A percentile compares a stretch with the other conserved stretches of the same genome.
Conservation (phyloP, 352 stramenopile genomes). For the Elongisporangium senticosum region DNA sequence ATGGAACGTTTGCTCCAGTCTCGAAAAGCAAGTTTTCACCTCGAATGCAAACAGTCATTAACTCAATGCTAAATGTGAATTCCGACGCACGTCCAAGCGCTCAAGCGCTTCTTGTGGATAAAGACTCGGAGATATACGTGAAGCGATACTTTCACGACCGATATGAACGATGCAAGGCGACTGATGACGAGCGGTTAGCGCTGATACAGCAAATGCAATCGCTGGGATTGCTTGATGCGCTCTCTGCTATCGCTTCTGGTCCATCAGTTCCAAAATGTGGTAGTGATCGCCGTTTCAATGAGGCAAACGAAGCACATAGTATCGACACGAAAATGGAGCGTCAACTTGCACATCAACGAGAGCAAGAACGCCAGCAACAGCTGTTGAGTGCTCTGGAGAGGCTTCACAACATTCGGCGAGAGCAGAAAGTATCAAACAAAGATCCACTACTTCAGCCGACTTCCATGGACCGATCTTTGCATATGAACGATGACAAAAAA, state of each 20-base stretch:
- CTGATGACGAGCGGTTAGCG: conserved; percentile 13
- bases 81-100: conserved; percentile 25
- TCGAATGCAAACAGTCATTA: conserved; percentile 22
- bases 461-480: neutral
- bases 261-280: neutral
- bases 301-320: neutral
- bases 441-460: neutral
- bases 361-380: conserved; percentile 36
- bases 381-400: conserved; percentile 29
- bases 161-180: neutral
- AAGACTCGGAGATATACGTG: conserved; percentile 21
- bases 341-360: conserved; percentile 14
- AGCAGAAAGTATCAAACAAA: conserved; percentile 9
- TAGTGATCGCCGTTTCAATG: neutral
- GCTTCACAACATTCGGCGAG: conserved; percentile 31
- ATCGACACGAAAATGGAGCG: conserved; percentile 10
- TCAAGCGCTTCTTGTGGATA: conserved; percentile 25
- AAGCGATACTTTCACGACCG: conserved; percentile 27
- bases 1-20: conserved; percentile 30
- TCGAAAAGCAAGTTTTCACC: conserved; percentile 20
- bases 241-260: neutral
- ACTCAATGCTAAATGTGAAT: conserved; percentile 32
- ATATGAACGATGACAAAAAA: conserved; percentile 1
- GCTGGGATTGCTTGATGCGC: conserved; percentile 13
- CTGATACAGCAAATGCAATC: conserved; percentile 21